These are phyloP conservation scores for Biscogniauxia marginata DNA, from an alignment of 2,329 filamentous ascomycete species.

Conservation along the genomic window DNA sequence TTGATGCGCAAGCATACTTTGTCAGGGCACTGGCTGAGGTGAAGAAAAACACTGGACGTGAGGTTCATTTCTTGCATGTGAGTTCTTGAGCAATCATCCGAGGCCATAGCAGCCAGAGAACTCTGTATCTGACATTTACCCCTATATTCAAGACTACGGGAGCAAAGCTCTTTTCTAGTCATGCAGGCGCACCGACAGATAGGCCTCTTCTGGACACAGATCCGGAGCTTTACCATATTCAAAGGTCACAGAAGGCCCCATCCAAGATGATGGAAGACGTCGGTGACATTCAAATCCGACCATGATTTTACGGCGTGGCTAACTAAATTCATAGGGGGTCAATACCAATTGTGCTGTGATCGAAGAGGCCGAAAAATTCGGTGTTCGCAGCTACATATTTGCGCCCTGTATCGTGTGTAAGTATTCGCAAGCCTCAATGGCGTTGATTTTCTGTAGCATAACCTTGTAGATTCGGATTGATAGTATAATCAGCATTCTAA, in stretches of 20 bases:
- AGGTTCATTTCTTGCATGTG: conserved; percentile 49
- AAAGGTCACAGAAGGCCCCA: conserved; percentile 35
- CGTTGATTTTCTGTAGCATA: neutral
- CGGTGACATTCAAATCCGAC: conserved; percentile 1
- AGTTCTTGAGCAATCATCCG: conserved; percentile 3
- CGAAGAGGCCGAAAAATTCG: conserved; percentile 40
- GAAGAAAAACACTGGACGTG: conserved; percentile 37
- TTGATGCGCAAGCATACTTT: conserved; percentile 36
- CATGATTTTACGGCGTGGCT: conserved; percentile 1
- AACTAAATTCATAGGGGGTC: conserved; percentile 32
- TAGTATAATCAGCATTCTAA: neutral
- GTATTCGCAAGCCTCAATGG: conserved; percentile 1
- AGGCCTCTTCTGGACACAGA: conserved; percentile 43
- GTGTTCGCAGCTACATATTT: conserved; percentile 52
- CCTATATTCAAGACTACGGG: conserved; percentile 41
- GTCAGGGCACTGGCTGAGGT: conserved; percentile 47
- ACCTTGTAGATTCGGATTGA: neutral
- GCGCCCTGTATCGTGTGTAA: conserved; percentile 51
- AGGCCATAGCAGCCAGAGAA: no score
- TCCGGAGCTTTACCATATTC: conserved; percentile 40
- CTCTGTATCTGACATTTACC: neutral
- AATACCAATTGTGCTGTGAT: conserved; percentile 43
- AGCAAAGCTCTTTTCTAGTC: conserved; percentile 51
- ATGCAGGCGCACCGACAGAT: conserved; percentile 43
- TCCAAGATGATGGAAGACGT: conserved; percentile 27